Conservation (phyloP, 108 stramenopile genomes). For the Cyclotella kingstonii region DNA sequence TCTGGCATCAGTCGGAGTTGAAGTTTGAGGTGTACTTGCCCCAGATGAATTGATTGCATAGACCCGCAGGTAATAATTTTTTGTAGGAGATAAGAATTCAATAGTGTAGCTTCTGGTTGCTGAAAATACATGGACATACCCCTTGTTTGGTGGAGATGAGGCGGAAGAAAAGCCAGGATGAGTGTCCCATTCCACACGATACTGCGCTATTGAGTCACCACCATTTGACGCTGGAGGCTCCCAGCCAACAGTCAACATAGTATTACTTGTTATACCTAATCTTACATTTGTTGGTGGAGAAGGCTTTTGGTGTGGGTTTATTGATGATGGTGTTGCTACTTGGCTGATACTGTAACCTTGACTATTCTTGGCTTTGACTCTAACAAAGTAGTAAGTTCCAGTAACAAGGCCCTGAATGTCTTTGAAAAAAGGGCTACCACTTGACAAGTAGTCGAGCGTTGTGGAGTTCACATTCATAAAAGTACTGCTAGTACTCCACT, state of each 20-base stretch:
- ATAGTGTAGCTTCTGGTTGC: constrained; percentile 40
- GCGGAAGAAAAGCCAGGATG: constrained; percentile 54
- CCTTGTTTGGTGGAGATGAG: constrained; percentile 58
- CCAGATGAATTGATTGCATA: constrained; percentile 69
- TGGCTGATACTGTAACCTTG: constrained; percentile 74
- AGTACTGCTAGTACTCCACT: constrained; percentile 57
- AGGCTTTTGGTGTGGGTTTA: constrained; percentile 73
- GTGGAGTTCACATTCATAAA: constrained; percentile 43
- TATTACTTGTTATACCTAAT: constrained; percentile 67
- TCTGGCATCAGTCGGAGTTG: constrained; percentile 27
- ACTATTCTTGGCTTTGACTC: constrained; percentile 71
- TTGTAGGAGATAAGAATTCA: constrained; percentile 36
- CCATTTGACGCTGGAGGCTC: constrained; percentile 56
- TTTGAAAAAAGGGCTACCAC: constrained; percentile 80
- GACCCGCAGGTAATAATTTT: constrained; percentile 62
- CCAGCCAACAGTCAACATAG: constrained; percentile 79
- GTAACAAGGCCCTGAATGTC: constrained; percentile 57
- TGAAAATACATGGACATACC: constrained; percentile 53
- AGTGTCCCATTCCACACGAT: constrained; percentile 84
- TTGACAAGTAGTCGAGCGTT: constrained; percentile 51
- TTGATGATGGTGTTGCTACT: constrained; percentile 56
- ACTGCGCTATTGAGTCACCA: constrained; percentile 69
- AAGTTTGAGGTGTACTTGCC: constrained; percentile 39
- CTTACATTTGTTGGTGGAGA: constrained; percentile 61
- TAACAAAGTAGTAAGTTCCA: constrained; percentile 71